Conservation (phyloP, 208 protist species). For the Acanthamoeba healyi region DNA sequence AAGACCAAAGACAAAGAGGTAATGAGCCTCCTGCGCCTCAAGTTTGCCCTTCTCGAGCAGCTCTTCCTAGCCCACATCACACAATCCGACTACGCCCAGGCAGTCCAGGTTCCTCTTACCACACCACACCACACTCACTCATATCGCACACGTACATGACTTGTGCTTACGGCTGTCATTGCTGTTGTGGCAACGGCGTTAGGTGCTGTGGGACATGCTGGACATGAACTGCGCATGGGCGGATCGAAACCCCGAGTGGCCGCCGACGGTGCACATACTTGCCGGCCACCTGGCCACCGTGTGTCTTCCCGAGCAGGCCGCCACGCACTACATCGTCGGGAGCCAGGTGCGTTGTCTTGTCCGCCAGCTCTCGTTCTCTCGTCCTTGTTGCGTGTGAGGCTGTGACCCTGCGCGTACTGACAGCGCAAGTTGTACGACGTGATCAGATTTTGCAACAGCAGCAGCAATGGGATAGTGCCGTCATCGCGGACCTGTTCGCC, state of each 20-base stretch:
- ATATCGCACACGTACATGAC: too few relatives aligned
- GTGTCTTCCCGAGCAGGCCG: background rate
- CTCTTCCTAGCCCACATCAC: background rate
- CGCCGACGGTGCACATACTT: background rate
- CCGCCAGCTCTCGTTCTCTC: too few relatives aligned
- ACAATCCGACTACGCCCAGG: background rate
- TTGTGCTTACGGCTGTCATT: background rate
- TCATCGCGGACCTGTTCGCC: background rate
- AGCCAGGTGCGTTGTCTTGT: background rate
- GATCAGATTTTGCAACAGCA: background rate
- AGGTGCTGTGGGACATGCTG: conserved; percentile 15
- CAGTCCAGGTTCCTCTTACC: background rate
- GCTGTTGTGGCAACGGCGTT: background rate
- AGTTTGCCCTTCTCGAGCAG: background rate
- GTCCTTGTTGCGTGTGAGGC: too few relatives aligned
- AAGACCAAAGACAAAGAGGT: background rate
- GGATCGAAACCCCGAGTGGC: background rate
- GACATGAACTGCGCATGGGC: background rate
- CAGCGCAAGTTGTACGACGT: too few relatives aligned
- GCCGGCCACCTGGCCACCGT: background rate
- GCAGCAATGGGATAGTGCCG: background rate
- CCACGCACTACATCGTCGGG: background rate
- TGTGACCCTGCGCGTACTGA: too few relatives aligned
- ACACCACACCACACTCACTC: too few relatives aligned
- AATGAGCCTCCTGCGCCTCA: background rate